Percentiles rank a stretch among this genome's conserved stretches.
phyloP scores from a whole-genome alignment of 2,329 filamentous ascomycete species.

The Tolypocladium paradoxum region DNA sequence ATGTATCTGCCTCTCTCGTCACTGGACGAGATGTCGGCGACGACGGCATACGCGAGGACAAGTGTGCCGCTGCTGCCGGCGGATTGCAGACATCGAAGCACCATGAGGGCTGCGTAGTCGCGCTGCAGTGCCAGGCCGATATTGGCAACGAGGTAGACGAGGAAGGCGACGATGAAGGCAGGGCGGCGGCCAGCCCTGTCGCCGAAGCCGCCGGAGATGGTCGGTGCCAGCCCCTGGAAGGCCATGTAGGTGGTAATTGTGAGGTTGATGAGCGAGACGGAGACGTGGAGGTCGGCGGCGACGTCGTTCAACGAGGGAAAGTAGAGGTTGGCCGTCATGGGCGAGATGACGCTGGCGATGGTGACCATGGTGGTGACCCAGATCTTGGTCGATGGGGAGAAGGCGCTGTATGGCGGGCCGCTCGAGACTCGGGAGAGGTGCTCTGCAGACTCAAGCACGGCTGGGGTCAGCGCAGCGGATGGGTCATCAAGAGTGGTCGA shows the following conservation, averaged over 20 bases:
- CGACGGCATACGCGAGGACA: conserved; percentile 59
- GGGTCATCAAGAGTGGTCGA: neutral
- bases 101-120: conserved; percentile 45
- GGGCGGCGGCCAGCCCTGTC: conserved; percentile 51
- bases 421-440: conserved; percentile 9
- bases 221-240: conserved; percentile 51
- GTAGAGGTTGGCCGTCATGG: conserved; percentile 50
- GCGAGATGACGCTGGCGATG: conserved; percentile 42
- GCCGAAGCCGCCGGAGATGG: conserved; percentile 50
- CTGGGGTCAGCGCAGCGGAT: neutral
- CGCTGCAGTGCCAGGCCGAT: conserved; percentile 48
- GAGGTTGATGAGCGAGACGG: conserved; percentile 32
- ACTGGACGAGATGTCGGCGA: conserved; percentile 60
- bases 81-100: conserved; percentile 52
- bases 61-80: conserved; percentile 57
- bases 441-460: conserved; percentile 5
- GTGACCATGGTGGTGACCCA: conserved; percentile 45
- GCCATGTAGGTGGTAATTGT: conserved; percentile 52
- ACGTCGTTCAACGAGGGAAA: conserved; percentile 31
- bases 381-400: conserved; percentile 27
- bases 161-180: conserved; percentile 46
- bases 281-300: conserved; percentile 27
- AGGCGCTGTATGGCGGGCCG: conserved; percentile 17
- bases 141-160: conserved; percentile 47
- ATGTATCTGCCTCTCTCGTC: conserved; percentile 65